A percentile compares a stretch with the other conserved stretches of the same genome.
phyloP scores from a whole-genome alignment of 441 rosid species.

The Brassica balearica region DNA sequence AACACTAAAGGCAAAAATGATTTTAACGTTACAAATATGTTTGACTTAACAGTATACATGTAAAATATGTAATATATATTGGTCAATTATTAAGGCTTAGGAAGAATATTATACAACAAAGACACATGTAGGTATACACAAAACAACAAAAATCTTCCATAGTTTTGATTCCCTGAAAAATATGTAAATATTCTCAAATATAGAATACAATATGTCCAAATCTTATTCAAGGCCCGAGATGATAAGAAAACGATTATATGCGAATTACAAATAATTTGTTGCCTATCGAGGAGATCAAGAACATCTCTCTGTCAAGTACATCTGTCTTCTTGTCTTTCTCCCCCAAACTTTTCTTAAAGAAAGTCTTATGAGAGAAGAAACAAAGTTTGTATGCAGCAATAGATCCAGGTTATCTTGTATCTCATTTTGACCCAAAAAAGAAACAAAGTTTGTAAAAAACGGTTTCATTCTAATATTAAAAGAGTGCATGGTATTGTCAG shows the following conservation, averaged over 20 bases:
- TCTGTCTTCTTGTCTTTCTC: conserved; percentile 46
- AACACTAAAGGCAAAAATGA: not conserved
- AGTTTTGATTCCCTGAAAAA: conserved; percentile 42
- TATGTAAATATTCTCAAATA: conserved; percentile 31
- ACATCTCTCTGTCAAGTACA: conserved; percentile 41
- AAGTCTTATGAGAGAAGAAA: not conserved
- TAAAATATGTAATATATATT: not conserved
- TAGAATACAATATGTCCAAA: conserved; percentile 38
- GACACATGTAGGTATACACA: conserved; percentile 39
- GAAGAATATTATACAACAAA: conserved; percentile 30
- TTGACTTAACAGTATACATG: conserved; percentile 27
- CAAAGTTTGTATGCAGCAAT: no score
- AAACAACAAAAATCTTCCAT: conserved; percentile 38
- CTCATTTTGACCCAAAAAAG: no score
- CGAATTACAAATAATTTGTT: conserved; percentile 35
- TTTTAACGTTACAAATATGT: conserved; percentile 26
- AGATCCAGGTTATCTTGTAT: no score
- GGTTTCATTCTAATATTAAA: conserved; percentile 12
- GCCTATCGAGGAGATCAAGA: conserved; percentile 43
- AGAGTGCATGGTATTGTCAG: conserved; percentile 3
- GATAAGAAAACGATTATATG: conserved; percentile 43
- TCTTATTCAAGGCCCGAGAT: conserved; percentile 41
- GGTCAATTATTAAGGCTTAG: conserved; percentile 10
- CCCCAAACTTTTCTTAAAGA: conserved; percentile 18
- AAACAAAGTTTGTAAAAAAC: not conserved